A percentile compares a stretch with the other conserved stretches of the same genome.
phyloP scores from a whole-genome alignment of 768 basidiomycete species.

The Fibroporia radiculosa region DNA sequence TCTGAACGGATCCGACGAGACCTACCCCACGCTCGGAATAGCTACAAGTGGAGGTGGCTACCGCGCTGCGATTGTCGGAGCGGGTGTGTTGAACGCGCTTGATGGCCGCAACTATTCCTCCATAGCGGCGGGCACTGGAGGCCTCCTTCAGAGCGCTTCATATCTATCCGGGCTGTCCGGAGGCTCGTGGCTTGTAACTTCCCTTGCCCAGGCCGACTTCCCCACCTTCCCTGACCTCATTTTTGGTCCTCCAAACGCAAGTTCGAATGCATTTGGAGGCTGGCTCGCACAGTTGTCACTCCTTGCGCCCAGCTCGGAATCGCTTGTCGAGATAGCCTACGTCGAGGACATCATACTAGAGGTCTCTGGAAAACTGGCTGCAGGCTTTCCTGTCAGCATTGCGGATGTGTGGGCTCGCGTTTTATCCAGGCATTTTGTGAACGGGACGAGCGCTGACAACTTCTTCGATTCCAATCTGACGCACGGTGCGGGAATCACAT shows the following conservation, averaged over 20 bases:
- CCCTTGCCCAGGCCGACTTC: conserved; percentile 58
- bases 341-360: conserved; percentile 51
- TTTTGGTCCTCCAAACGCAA: conserved; percentile 51
- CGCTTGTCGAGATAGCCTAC: conserved; percentile 46
- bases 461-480: conserved; percentile 51
- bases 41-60: conserved; percentile 52
- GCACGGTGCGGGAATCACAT: conserved; percentile 66
- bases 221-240: conserved; percentile 49
- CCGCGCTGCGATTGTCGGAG: conserved; percentile 47
- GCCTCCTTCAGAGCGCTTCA: conserved; percentile 43
- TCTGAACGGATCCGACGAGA: conserved; percentile 11
- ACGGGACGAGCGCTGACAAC: conserved; percentile 48
- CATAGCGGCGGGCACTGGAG: conserved; percentile 34
- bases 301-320: conserved; percentile 37
- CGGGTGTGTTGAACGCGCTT: conserved; percentile 40
- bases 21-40: conserved; percentile 36
- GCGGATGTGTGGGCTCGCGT: conserved; percentile 60
- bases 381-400: conserved; percentile 24
- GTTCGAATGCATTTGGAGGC: conserved; percentile 37
- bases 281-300: conserved; percentile 37
- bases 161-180: conserved; percentile 51
- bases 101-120: conserved; percentile 42
- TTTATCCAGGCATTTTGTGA: conserved; percentile 68
- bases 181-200: conserved; percentile 63
- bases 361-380: conserved; percentile 42